Evolutionary conservation across 768 basidiomycete species (phyloP), one percentile per base, ranked within the genome.

Genomic region (Suillus fuscotomentosus): DNA sequence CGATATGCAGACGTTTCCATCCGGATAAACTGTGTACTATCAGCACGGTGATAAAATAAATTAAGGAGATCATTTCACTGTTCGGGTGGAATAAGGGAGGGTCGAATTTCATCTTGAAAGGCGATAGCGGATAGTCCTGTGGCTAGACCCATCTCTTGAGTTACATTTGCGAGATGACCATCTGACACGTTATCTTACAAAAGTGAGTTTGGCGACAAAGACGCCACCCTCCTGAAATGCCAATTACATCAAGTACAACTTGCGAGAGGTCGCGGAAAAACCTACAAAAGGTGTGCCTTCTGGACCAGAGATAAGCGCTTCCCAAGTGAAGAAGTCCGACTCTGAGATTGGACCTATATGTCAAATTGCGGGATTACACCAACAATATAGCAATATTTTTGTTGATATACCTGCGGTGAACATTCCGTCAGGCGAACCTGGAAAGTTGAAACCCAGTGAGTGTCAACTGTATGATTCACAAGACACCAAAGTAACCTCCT

Each of bases 91-190:
- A 92, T 62, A 99, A 76, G 3, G 97, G 96, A 3, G 97, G 97
- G 53, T 98, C 95, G 71, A 99, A 99, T 72, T 86, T 94, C 97
- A 99, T 99, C 81, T 95, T 98, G 88, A 99, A 99, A 22, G 97
- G 97, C 60, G 94, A 97, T 71, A 99, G 80, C 39, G 97, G 97
- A 78, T 99, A 99, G 73, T 99, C 97, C 45, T 84, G 74, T 0
- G 95, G 95, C 94, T 95, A 64, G 42, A 55, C 42, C 38, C 22
- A 50, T 34, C 6, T 54, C 51, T 48, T 64, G 54, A 53, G 62
- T 59, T 53, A 56, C 63, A 66, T 57, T 48, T 66, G 64, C 54
- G 60, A 51, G 45, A 60, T 62, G 42, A 55, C 34, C 59, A 10
- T 7, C n/a, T 60, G 53, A 27, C 20, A 22, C 62, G n/a, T 41